Evolutionary conservation across 192 early-diverging fungal genomes (phyloP).

Genomic region (Glomus cerebriforme): DNA sequence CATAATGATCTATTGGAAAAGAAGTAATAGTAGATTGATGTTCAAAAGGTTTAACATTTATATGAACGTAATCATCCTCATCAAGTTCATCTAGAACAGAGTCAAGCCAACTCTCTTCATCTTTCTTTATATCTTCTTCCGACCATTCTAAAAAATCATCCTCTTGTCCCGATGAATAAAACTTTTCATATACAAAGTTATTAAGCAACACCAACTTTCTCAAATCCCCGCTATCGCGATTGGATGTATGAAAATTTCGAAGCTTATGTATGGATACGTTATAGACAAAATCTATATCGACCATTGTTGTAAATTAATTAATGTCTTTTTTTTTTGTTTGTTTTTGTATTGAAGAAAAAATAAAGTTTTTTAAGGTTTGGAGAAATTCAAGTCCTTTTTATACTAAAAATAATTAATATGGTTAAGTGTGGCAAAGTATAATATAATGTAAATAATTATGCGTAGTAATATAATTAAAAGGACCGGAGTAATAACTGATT

Average conservation of each 20-base stretch:
- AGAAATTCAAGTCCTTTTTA: not conserved
- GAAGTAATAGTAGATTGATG: not conserved
- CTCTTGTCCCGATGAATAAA: not conserved
- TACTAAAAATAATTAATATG: not conserved
- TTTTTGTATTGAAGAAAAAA: not conserved
- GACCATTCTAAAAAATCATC: slow-evolving; percentile 5
- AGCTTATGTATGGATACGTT: slow-evolving; percentile 8
- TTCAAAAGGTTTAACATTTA: not conserved
- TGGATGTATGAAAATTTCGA: not conserved
- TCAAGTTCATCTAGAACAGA: slow-evolving; percentile 10
- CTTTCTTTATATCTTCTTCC: slow-evolving; percentile 32
- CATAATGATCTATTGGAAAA: not conserved
- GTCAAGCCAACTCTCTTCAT: slow-evolving; percentile 21
- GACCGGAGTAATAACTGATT: not conserved
- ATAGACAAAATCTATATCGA: not conserved
- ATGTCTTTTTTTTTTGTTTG: not conserved
- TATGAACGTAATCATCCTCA: slow-evolving; percentile 5
- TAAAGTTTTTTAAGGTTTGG: no score
- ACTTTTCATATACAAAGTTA: slow-evolving; percentile 15
- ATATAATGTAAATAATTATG: not conserved
- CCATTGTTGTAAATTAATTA: not conserved
- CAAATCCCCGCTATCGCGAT: not conserved
- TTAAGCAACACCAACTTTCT: slow-evolving; percentile 16
- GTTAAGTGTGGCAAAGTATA: not conserved
- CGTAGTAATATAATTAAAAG: not conserved